Percentiles rank a stretch among this genome's conserved stretches.
These are phyloP conservation scores for Aspergillus sp. DNA, from an alignment of 2,329 filamentous ascomycete species.

Conservation along the genomic window DNA sequence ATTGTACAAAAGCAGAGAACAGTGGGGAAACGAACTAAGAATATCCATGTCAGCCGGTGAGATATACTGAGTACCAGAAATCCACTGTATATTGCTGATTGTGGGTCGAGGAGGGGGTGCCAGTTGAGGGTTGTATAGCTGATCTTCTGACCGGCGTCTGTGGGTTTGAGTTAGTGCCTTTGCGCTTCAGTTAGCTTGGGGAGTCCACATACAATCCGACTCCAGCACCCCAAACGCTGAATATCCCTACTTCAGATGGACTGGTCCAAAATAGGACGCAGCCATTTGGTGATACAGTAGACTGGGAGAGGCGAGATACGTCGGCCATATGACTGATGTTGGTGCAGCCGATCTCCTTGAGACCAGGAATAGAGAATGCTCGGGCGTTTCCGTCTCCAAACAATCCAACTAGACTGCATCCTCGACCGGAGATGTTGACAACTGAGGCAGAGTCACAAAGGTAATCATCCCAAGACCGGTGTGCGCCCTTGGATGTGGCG, in stretches of 20 bases:
- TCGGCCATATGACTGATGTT: slow-evolving; percentile 69
- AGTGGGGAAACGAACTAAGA: slow-evolving; percentile 53
- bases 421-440: slow-evolving; percentile 70
- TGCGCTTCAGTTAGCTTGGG: background rate
- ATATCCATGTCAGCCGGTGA: slow-evolving; percentile 85
- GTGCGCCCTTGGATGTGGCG: slow-evolving; percentile 81
- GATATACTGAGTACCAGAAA: slow-evolving; percentile 89
- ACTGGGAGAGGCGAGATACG: slow-evolving; percentile 66
- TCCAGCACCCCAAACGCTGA: slow-evolving; percentile 83
- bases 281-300: slow-evolving; percentile 72
- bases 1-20: background rate
- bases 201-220: slow-evolving; percentile 56
- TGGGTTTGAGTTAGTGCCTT: background rate
- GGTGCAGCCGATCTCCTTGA: slow-evolving; percentile 77
- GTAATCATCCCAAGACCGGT: slow-evolving; percentile 80
- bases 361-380: slow-evolving; percentile 79
- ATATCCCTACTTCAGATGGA: slow-evolving; percentile 77
- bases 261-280: slow-evolving; percentile 86
- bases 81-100: slow-evolving; percentile 95
- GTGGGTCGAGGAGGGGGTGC: slow-evolving; percentile 77
- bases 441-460: slow-evolving; percentile 80
- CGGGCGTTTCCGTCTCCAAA: slow-evolving; percentile 80
- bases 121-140: slow-evolving; percentile 74
- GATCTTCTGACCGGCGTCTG: slow-evolving; percentile 61
- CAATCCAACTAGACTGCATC: slow-evolving; percentile 76